A percentile compares a stretch with the other conserved stretches of the same genome.
Evolutionary conservation across 73 alveolate genomes (phyloP).

Genomic region (Paramecium octaurelia): DNA sequence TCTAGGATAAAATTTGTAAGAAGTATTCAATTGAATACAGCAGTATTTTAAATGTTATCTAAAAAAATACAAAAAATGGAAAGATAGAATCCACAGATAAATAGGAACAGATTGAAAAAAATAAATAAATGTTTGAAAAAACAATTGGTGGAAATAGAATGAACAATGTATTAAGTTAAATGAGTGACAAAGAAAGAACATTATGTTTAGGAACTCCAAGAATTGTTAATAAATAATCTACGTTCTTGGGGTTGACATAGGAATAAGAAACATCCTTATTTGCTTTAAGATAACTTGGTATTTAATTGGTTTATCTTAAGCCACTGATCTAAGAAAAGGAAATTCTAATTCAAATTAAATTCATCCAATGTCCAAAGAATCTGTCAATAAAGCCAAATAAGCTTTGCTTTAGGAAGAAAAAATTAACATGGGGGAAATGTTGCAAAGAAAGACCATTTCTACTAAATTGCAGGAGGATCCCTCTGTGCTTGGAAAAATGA

Average conservation of each 20-base stretch:
- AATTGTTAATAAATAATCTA: constrained; percentile 21
- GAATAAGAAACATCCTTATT: constrained; percentile 45
- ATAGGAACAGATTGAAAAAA: constrained; percentile 13
- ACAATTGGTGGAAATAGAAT: constrained; percentile 25
- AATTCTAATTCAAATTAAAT: background rate
- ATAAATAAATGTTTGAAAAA: constrained; percentile 42
- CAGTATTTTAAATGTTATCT: background rate
- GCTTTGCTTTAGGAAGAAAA: background rate
- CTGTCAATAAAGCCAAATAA: background rate
- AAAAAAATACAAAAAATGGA: constrained; percentile 44
- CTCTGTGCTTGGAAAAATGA: background rate
- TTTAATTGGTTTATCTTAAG: background rate
- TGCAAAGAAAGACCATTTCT: background rate
- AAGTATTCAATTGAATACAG: background rate
- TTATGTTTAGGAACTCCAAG: constrained; percentile 45
- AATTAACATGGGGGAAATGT: background rate
- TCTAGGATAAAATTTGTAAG: background rate
- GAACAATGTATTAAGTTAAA: background rate
- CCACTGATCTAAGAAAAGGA: constrained; percentile 40
- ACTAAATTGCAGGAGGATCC: background rate
- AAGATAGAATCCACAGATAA: constrained; percentile 21
- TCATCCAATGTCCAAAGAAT: background rate
- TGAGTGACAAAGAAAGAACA: constrained; percentile 44
- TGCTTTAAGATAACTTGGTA: constrained; percentile 51
- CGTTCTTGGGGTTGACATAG: background rate